Conservation (phyloP, 345 rosid genomes). For the Streptanthus diversifolius region DNA sequence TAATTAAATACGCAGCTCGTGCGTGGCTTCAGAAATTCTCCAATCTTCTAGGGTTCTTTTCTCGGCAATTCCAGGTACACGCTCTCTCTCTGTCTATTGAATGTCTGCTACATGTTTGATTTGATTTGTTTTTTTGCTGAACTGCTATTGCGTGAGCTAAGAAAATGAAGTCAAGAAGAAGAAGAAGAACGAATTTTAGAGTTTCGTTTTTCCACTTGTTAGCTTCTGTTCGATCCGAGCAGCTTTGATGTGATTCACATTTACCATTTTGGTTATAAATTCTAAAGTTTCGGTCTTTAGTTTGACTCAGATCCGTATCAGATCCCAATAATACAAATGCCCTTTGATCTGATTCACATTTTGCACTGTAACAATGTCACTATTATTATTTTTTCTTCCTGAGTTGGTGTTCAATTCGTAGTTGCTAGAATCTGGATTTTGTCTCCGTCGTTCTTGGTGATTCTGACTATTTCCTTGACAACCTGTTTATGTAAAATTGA, state of each 20-base stretch:
- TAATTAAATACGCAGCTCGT: conserved; percentile 10
- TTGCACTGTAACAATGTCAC: not conserved
- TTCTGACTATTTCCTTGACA: not conserved
- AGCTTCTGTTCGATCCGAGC: conserved; percentile 11
- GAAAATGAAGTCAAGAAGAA: not conserved
- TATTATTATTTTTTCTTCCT: not conserved
- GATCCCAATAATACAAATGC: conserved; percentile 5
- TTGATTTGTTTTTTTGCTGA: not conserved
- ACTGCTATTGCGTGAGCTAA: not conserved
- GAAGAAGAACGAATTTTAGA: not conserved
- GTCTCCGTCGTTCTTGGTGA: not conserved
- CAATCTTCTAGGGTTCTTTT: conserved; percentile 15
- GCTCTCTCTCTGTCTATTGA: conserved; percentile 4
- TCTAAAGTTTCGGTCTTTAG: not conserved
- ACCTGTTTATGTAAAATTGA: not conserved
- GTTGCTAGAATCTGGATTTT: not conserved
- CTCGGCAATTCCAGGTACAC: conserved; percentile 19
- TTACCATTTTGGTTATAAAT: not conserved
- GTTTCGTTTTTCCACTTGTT: not conserved
- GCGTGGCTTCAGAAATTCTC: conserved; percentile 19
- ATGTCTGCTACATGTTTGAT: not conserved
- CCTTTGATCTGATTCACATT: conserved; percentile 14
- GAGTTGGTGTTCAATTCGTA: not conserved
- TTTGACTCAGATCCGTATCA: conserved; percentile 11
- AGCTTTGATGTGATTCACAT: conserved; percentile 14